Evolutionary conservation across 768 basidiomycete genomes (phyloP), one percentile per base, ranked within the genome.

Genomic region (Auricularia cornea): DNA sequence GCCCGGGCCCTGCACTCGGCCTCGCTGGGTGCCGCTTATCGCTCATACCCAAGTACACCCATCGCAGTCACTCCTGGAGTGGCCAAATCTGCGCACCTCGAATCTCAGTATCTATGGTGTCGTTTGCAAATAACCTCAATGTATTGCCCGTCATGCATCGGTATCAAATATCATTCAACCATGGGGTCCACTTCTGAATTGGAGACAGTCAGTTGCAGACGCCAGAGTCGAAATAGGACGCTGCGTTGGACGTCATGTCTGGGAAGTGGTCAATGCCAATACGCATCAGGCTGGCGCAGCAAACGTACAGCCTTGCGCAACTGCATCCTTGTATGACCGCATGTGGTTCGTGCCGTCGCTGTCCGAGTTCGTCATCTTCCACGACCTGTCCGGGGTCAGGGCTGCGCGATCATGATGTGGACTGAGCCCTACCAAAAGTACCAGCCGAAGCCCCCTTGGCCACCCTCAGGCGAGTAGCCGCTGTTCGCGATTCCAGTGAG

Each of bases 291-390:
- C 26, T 52, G 16, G 51, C 8, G 26, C 8, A 57, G 28, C 18
- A 26, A 20, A 30, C 54, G 11, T 57, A 57, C 54, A 57, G 23
- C 54, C 54, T 57, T 57, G 54, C 8, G 54, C 54, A 30, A 57
- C 54, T 6, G 54, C 54, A 26, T 57, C 54, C 20, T 57, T 57
- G 54, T 57, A 57, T 18, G 54, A 57, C 26, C 54, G 23, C 54
- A 57, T 28, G 30, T 57, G 54, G 54, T 57, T 57, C 8, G 54
- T 28, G 1, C 54, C 54, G 20, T 57, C 54, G 28, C 28, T 31
- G 54, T 57, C 54, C 54, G 54, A 57, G 54, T 57, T 57, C 11
- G 54, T 57, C 54, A 57, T 57, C 54, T 57, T 57, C 54, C 54
- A 57, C 6, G 54, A 57, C 51, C 51, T n/a, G 8, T 10, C 20